A percentile compares a stretch with the other conserved stretches of the same genome.
These are phyloP conservation scores for Trichoderma reesei DNA, from an alignment of 495 filamentous ascomycete species.

Conservation along the genomic window DNA sequence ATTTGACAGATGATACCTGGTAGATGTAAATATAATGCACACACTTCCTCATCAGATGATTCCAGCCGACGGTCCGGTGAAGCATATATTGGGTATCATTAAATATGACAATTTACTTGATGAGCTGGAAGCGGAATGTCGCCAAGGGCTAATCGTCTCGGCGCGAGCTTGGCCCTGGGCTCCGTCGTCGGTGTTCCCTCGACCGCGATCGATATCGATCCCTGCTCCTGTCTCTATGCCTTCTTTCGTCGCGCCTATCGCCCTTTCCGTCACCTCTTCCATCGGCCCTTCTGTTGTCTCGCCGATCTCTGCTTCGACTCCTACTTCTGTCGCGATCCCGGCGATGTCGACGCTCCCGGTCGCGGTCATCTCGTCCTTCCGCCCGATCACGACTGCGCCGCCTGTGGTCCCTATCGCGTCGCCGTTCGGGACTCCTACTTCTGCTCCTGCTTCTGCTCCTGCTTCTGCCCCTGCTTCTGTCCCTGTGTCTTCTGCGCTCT, in stretches of 20 bases:
- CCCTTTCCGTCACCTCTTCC: slow-evolving; percentile 2
- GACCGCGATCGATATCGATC: slow-evolving; percentile 13
- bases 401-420: slow-evolving; percentile 14
- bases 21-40: too few relatives aligned
- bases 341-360: not conserved
- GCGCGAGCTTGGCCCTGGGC: slow-evolving; percentile 10
- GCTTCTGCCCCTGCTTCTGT: slow-evolving; percentile 15
- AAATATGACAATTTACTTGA: not conserved
- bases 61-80: too few relatives aligned
- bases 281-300: slow-evolving; percentile 2
- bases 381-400: slow-evolving; percentile 12
- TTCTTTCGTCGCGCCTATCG: slow-evolving; percentile 7
- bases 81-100: too few relatives aligned
- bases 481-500: slow-evolving; percentile 28
- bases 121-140: not conserved
- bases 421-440: slow-evolving; percentile 14
- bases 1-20: too few relatives aligned
- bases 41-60: too few relatives aligned
- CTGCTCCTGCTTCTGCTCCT: slow-evolving; percentile 15
- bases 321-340: slow-evolving; percentile 25
- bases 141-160: not conserved
- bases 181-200: slow-evolving; percentile 10
- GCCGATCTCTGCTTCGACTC: slow-evolving; percentile 30
- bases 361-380: not conserved
- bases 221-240: slow-evolving; percentile 24